Percentiles rank a stretch among this genome's conserved stretches.
phyloP scores from a whole-genome alignment of 1,284 basidiomycete species.

The Ustilago lituana region DNA sequence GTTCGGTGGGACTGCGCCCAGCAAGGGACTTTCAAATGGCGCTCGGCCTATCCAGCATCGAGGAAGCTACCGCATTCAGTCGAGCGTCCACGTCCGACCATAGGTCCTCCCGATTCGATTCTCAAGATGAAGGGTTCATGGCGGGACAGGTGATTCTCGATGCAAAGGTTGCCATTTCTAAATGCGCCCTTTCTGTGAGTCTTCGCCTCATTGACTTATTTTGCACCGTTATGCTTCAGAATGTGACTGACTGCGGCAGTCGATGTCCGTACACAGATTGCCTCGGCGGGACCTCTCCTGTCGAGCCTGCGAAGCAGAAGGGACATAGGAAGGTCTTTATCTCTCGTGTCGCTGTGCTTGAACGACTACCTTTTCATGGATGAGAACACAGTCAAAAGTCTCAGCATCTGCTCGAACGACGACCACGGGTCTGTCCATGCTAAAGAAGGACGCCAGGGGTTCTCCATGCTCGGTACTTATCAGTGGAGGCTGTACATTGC shows the following conservation, averaged over 20 bases:
- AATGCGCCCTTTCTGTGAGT: constrained; percentile 31
- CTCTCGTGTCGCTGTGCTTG: constrained; percentile 20
- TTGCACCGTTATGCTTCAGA: too few species aligned
- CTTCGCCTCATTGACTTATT: too few species aligned
- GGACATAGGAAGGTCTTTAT: constrained; percentile 19
- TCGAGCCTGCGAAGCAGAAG: constrained; percentile 20
- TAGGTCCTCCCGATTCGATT: not conserved
- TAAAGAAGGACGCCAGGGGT: constrained; percentile 27
- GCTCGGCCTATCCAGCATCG: constrained; percentile 26
- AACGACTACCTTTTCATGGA: constrained; percentile 38
- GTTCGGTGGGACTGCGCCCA: constrained; percentile 10
- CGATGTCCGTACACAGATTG: constrained; percentile 18
- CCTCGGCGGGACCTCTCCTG: constrained; percentile 26
- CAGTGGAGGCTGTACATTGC: too few species aligned
- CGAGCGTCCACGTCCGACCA: not conserved
- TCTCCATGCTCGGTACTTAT: constrained; percentile 34
- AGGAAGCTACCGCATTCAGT: constrained; percentile 15
- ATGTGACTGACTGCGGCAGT: too few species aligned
- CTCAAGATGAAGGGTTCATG: constrained; percentile 6
- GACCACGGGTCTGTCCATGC: constrained; percentile 38
- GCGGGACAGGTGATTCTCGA: constrained; percentile 18
- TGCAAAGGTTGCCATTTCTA: constrained; percentile 26
- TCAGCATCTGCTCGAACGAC: constrained; percentile 37
- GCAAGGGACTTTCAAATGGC: constrained; percentile 27
- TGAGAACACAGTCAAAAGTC: constrained; percentile 39